phyloP scores from a whole-genome alignment of 306 rosid species.

The Morella rubra region DNA sequence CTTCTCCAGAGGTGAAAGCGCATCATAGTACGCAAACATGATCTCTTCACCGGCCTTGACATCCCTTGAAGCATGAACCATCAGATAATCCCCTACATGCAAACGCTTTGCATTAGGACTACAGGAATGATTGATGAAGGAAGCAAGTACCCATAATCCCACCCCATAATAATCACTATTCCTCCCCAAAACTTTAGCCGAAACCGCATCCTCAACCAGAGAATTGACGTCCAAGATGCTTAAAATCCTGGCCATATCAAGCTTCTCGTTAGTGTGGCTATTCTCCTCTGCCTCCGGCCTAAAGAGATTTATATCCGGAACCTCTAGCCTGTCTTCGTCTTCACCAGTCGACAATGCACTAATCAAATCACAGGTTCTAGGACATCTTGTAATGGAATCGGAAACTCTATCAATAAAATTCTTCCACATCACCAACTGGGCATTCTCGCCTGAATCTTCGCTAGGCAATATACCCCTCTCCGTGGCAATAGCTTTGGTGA shows the following conservation, averaged over 20 bases:
- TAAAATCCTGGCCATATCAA: constrained; percentile 51
- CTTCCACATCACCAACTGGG: constrained; percentile 88
- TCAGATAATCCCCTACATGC: constrained; percentile 75
- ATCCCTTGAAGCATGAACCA: constrained; percentile 81
- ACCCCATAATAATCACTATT: constrained; percentile 70
- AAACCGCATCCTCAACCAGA: constrained; percentile 64
- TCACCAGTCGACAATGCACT: constrained; percentile 62
- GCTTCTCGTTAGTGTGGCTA: constrained; percentile 11
- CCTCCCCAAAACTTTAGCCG: constrained; percentile 69
- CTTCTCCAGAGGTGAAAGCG: constrained; percentile 43
- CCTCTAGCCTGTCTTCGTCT: constrained; percentile 62
- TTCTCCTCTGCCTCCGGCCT: constrained; percentile 43
- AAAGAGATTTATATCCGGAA: constrained; percentile 55
- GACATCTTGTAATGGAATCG: constrained; percentile 43
- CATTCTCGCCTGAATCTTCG: constrained; percentile 62
- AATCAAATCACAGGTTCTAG: constrained; percentile 45
- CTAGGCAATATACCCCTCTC: constrained; percentile 76
- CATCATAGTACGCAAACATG: constrained; percentile 66
- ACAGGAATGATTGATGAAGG: constrained; percentile 84
- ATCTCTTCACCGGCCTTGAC: constrained; percentile 81
- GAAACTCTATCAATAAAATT: constrained; percentile 58
- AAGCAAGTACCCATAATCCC: constrained; percentile 76
- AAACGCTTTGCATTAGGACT: constrained; percentile 67
- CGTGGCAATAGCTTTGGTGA: constrained; percentile 62
- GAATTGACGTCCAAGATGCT: constrained; percentile 78